Evolutionary conservation across 2,329 filamentous ascomycete genomes (phyloP), one percentile per base, ranked within the genome.

Genomic region (Kalmusia sp.): DNA sequence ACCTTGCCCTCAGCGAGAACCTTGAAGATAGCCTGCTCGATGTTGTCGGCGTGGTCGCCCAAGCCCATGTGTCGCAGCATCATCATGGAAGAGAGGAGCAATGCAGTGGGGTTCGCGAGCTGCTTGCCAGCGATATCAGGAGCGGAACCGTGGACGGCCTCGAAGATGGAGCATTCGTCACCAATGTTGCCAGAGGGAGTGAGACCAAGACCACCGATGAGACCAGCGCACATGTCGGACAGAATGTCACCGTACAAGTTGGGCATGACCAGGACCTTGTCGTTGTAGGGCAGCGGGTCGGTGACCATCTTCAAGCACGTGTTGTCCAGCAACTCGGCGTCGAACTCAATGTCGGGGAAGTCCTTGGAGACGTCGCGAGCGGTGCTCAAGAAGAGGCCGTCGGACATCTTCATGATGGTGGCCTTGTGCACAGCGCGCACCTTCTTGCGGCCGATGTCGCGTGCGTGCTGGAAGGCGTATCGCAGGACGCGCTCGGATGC

Each of bases 381-480:
- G 59, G 90, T 92, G 78, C 85, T 90, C 67, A 99, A 86, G 88
- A 99, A 99, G 58, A 99, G 91, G 81, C 95, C 95, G 78, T 99
- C 95, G 75, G 90, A 93, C 91, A 97, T 96, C 88, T 99, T 99
- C 95, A 99, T 99, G 83, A 99, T 99, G 75, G 95, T 98, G 77
- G 95, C 95, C 87, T 99, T 99, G 90, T 99, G 95, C 61, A 98
- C 93, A 55, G 92, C 93, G 73, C 93, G 92, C 72, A 98, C 93
- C 90, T 97, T 97, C 76, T 87, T 93, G 84, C 91, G 91, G 80
- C 93, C 92, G 73, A 97, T 90, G 68, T 91, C 87, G 79, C 95
- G 85, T 67, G 95, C 95, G 77, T 99, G 92, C 82, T 99, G 93
- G 88, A 99, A 99, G 70, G 96, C 95, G 78, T 92, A 99, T 75